phyloP scores from a whole-genome alignment of 192 early-diverging fungal genomes.

The Globomyces pollinis-pini region DNA sequence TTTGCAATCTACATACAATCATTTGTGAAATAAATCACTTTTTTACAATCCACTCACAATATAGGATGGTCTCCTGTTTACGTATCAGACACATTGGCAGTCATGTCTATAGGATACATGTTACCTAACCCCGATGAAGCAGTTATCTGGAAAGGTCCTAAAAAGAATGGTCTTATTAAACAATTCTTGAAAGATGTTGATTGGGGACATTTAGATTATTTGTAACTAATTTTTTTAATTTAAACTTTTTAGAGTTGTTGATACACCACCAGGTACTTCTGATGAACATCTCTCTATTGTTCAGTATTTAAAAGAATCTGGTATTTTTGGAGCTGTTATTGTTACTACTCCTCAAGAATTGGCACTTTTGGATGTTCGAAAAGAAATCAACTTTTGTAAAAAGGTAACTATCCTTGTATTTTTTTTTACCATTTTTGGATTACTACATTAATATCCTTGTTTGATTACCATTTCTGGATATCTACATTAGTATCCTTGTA shows the following conservation, averaged over 20 bases:
- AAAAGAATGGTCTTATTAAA: slow-evolving; percentile 97
- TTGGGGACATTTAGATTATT: slow-evolving; percentile 93
- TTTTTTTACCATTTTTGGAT: no score
- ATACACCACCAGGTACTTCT: slow-evolving; percentile 96
- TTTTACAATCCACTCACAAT: no score
- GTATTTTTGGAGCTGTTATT: slow-evolving; percentile 75
- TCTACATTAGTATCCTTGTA: neutral
- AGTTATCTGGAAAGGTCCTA: slow-evolving; percentile 97
- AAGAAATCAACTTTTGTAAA: slow-evolving; percentile 51
- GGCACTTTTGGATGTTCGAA: slow-evolving; percentile 48
- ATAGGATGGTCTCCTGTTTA: slow-evolving; percentile 61
- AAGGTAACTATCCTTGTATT: no score
- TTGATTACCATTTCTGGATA: slow-evolving; percentile 30
- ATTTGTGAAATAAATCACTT: no score
- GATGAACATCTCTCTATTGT: slow-evolving; percentile 95
- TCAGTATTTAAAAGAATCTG: slow-evolving; percentile 73
- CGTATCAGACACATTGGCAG: slow-evolving; percentile 46
- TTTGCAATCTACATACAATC: no score
- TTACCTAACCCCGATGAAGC: slow-evolving; percentile 81
- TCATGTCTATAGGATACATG: slow-evolving; percentile 97
- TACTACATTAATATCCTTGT: slow-evolving; percentile 57
- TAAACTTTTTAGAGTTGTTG: slow-evolving; percentile 40
- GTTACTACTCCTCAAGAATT: slow-evolving; percentile 95
- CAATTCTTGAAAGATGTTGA: slow-evolving; percentile 93
- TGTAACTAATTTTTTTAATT: slow-evolving; percentile 48